phyloP scores from a whole-genome alignment of 1,284 basidiomycete genomes.

The Boletus mariae region DNA sequence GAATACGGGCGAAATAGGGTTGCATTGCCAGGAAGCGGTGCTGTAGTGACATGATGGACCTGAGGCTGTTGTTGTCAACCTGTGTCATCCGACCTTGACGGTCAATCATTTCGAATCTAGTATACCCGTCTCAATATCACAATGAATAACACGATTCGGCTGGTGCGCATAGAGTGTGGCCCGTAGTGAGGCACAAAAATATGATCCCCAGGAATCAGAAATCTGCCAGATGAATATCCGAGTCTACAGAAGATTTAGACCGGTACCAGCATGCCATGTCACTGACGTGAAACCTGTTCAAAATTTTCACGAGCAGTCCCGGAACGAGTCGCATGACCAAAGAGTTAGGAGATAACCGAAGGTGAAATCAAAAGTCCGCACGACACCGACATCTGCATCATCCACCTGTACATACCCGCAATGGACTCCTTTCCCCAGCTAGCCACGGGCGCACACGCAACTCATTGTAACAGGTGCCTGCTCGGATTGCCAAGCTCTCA shows the following conservation, averaged over 20 bases:
- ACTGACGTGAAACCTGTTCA: background rate
- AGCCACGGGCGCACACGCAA: conserved; percentile 43
- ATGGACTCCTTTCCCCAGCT: conserved; percentile 31
- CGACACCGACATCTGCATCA: background rate
- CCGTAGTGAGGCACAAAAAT: no score
- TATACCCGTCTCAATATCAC: no score
- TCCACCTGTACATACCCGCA: background rate
- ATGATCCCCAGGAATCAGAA: no score
- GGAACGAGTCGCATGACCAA: background rate
- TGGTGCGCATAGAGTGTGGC: no score
- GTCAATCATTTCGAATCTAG: background rate
- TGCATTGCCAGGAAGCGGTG: background rate
- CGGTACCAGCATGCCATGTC: no score
- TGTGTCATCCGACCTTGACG: background rate
- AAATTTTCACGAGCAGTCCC: background rate
- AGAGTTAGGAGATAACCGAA: background rate
- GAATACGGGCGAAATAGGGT: background rate
- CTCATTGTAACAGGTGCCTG: conserved; percentile 56
- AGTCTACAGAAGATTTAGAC: no score
- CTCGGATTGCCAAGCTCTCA: conserved; percentile 52
- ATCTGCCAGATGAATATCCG: no score
- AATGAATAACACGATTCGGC: no score
- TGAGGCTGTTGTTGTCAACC: background rate
- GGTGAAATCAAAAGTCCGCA: background rate
- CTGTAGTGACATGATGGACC: background rate